Base-by-base conservation (phyloP, 2,329 filamentous ascomycete genomes). In the Aspergillus chevalieri region DNA sequence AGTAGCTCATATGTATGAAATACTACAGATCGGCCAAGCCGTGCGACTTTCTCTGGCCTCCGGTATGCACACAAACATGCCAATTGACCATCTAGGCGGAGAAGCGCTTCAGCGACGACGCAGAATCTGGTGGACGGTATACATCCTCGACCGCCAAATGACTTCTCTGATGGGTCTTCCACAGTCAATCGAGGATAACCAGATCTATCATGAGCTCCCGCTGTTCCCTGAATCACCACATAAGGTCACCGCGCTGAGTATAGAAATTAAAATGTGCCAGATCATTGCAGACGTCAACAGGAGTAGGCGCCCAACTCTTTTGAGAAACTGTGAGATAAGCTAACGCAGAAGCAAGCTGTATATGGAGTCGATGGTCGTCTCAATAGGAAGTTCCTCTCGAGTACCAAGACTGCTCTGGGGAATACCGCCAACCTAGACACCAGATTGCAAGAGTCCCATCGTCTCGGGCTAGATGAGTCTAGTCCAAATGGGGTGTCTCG, bases 21-120 rank as follows among this genome's bases (percentile, higher is more conserved):
- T 41, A 8, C 9, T 1, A 3, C 49, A 76, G 70, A 76, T 78
- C 46, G 75, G 78, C 5, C 73, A 79, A 61, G 78, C 78, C 0
- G 67, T 79, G 60, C 68, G 78, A 0, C 70, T 77, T 28, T 75
- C 77, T 0, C 57, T 79, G 9, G 69, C 66, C 0, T 66, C 78
- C 46, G 78, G 78, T 1, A 74, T 80, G 71, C 77, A 80, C 49
- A 78, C 75, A 0, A 68, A 78, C 24, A 77, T 80, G 74, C 72
- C 70, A 0, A 63, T 65, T 0, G 61, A 68, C 2, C 65, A 74
- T 19, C 53, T 78, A 0, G 71, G 72, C 0, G 68, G 72, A 1
- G 51, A 57, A 0, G 55, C 69, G 1, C 71, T 77, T 0, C 69
- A 79, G 51, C 61, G 78, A 46, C 75, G 72, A 46, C 73, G 76